Base-by-base conservation (phyloP, 257 asterid species). In the Solanum piurae region DNA sequence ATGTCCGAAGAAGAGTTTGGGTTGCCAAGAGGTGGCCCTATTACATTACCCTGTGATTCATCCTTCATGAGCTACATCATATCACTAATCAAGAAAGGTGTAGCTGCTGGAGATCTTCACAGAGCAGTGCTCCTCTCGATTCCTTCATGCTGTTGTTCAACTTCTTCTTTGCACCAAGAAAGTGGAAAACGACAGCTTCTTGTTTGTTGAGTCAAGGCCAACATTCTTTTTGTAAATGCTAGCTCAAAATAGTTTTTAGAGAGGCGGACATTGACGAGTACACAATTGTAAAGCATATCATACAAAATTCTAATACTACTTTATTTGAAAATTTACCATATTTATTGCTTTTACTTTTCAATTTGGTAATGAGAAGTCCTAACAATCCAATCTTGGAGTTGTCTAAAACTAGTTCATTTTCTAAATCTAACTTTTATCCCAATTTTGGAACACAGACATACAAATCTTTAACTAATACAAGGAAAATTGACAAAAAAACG, bases 1-100 rank as follows among this genome's bases (percentile, higher is more conserved):
- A 91, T 91, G 88, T 91, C 91, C 0, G 89, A 89, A 84, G 91
- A 90, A 34, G 92, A 90, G 71, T 38, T 38, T 12, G 58, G 58
- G 21, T 14, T 75, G 31, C 10, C 83, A 3, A 75, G 83, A 12
- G 12, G 55, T 12, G 87, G 90, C 3, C 90, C 90, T 1, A 87
- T 90, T 64, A 87, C 72, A 46, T 84, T 90, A 46, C 91, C 89
- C 8, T 86, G 89, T 37, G 91, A 91, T 76, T 87, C 91, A 3
- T 84, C 33, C 33, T 87, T 88, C 71, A 27, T 91, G 91, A 62
- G 21, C 58, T 88, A 88, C 16, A 75, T 66, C 11, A 14, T 85
- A 9, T 83, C 89, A 46, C 83, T 89, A 83, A 90, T 91, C 69
- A 88, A 84, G 18, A 90, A 40, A 55, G 88, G 83, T 37, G 88